Percentiles rank a stretch among this genome's conserved stretches.
Evolutionary conservation across 129 eudicot genomes (phyloP).

Genomic region (Chrysanthemum makinoi): DNA sequence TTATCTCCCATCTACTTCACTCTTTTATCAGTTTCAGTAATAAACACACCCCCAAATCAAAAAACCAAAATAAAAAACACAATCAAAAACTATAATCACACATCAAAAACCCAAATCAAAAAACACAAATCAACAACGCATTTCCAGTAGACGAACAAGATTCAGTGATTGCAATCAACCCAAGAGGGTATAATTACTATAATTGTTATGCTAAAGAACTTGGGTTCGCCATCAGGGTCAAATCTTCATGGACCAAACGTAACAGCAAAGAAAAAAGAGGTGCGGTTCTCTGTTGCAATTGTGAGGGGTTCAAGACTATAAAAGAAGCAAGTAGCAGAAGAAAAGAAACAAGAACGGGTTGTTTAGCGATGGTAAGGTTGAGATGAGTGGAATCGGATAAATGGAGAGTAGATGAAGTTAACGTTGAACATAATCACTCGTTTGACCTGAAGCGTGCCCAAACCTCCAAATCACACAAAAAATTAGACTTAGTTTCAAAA

Average conservation of each 20-base stretch:
- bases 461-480: constrained; percentile 72
- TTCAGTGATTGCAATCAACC: too few relatives aligned
- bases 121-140: too few relatives aligned
- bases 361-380: constrained; percentile 82
- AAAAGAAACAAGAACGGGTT: constrained; percentile 88
- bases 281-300: constrained; percentile 89
- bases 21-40: too few relatives aligned
- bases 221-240: constrained; percentile 77
- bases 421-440: constrained; percentile 80
- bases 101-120: too few relatives aligned
- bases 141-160: too few relatives aligned
- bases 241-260: constrained; percentile 91
- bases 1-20: too few relatives aligned
- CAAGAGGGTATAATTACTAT: constrained; percentile 68
- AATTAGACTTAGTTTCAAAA: constrained; percentile 52
- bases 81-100: too few relatives aligned
- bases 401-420: constrained; percentile 90
- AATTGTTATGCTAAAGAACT: constrained; percentile 61
- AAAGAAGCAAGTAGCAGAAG: constrained; percentile 76
- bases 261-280: constrained; percentile 89
- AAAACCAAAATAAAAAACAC: too few relatives aligned
- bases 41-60: too few relatives aligned
- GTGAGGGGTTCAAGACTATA: constrained; percentile 84
- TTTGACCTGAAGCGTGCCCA: constrained; percentile 84
- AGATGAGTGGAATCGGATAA: constrained; percentile 61